Base-by-base conservation (phyloP, 352 stramenopile species). In the Aphanomyces astaci region DNA sequence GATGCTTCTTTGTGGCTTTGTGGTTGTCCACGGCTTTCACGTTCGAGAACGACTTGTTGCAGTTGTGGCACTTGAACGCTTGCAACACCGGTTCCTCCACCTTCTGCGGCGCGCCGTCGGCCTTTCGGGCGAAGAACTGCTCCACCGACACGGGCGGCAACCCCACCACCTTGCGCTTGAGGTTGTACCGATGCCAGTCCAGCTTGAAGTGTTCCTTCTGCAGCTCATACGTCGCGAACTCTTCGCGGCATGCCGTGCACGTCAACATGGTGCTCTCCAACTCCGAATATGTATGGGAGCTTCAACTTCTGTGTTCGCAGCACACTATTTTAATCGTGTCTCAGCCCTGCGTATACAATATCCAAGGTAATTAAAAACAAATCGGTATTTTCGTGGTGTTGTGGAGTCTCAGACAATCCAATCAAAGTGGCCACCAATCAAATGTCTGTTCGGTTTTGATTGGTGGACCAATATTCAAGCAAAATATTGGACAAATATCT, bases 81-180 rank as follows among this genome's bases (percentile, higher is more conserved):
- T 72, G 73, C 24, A 49, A 17, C 9, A 49, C 31, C 19, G 43
- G 25, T 30, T 62, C 55, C 5, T 55, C 56, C 27, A 49, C 27
- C 65, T 80, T 82, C 70, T 87, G 65, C 13, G 77, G 86, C 69
- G 62, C 45, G 22, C 90, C 77, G 40, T 81, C 76, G 9, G 54
- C 52, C 81, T 94, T 94, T 57, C 87, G 82, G 64, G 80, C 67
- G 39, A 90, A 77, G 72, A 94, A 96, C 72, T 93, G 84, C 57
- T 85, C 74, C 72, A 98, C 82, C 22, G 88, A 89, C 64, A 99
- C 81, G 25, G 96, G 84, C 49, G 86, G 81, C 67, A 99, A 79
- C 64, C 92, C 87, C 54, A 96, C 91, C 54, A 98, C 93, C 71
- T 98, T 97, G 70, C 96, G 93, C 87, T 98, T 98, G 46, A 99